Percentiles rank a stretch among this genome's conserved stretches.
Evolutionary conservation across 352 stramenopile species (phyloP).

Genomic region (Phytophthora constricta): DNA sequence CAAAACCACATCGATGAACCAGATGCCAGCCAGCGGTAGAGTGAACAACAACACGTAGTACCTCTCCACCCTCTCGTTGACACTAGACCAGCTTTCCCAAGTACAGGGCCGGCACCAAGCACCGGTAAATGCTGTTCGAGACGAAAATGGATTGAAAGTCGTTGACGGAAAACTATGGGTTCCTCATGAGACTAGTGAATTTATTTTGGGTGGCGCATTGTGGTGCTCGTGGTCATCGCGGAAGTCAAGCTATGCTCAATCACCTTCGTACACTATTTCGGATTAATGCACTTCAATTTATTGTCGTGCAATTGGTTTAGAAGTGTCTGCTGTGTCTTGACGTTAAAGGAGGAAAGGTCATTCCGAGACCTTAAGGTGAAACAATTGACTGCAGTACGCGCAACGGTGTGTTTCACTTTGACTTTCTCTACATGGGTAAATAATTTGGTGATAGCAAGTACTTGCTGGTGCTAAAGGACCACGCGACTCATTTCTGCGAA

Average conservation of each 20-base stretch:
- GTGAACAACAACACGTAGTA: neutral
- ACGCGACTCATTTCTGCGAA: conserved; percentile 31
- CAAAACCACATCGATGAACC: neutral
- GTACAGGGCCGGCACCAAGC: neutral
- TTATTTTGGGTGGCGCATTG: conserved; percentile 7
- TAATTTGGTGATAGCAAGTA: conserved; percentile 22
- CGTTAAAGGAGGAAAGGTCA: conserved; percentile 1
- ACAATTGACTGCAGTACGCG: conserved; percentile 4
- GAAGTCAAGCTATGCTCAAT: neutral
- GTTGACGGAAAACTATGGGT: conserved; percentile 4
- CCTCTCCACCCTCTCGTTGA: conserved; percentile 3
- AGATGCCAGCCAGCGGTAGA: neutral
- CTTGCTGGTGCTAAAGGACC: conserved; percentile 35
- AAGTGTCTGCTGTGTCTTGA: conserved; percentile 5
- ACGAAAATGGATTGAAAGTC: neutral
- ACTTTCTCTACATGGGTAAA: conserved; percentile 34
- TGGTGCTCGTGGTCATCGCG: conserved; percentile 4
- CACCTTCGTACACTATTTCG: conserved; percentile 5
- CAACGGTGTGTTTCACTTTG: conserved; percentile 32
- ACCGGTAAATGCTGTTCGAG: neutral
- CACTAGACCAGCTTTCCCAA: conserved; percentile 3
- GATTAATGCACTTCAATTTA: neutral
- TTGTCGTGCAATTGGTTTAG: neutral
- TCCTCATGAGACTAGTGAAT: neutral
- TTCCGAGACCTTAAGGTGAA: conserved; percentile 11